Percentiles rank a stretch among this genome's conserved stretches.
These are phyloP conservation scores for Melampsora medusae DNA, from an alignment of 1,284 basidiomycete genomes.

Conservation along the genomic window DNA sequence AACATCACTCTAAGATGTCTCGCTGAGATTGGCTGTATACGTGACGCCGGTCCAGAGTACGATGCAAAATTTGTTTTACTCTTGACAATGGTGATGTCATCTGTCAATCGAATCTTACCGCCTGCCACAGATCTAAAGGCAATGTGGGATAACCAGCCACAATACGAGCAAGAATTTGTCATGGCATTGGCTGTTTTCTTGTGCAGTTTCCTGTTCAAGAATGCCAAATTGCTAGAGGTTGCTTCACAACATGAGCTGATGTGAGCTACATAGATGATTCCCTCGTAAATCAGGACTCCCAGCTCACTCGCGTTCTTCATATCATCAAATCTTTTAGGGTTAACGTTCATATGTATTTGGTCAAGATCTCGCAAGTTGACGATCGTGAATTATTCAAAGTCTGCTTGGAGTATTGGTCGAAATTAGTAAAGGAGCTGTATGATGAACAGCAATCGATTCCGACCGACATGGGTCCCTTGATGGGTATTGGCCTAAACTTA, in stretches of 20 bases:
- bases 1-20: conserved; percentile 97
- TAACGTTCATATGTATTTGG: conserved; percentile 96
- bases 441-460: conserved; percentile 92
- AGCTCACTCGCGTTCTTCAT: neutral
- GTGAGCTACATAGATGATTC: conserved; percentile 50
- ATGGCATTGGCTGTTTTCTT: conserved; percentile 96
- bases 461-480: conserved; percentile 85
- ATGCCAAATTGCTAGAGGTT: conserved; percentile 82
- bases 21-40: conserved; percentile 83
- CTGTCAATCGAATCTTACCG: conserved; percentile 94
- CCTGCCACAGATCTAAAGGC: conserved; percentile 83
- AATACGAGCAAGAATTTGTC: conserved; percentile 93
- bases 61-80: conserved; percentile 96
- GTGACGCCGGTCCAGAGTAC: conserved; percentile 96
- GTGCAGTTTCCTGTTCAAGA: conserved; percentile 81
- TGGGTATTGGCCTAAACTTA: conserved; percentile 75
- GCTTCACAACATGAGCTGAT: conserved; percentile 88
- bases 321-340: conserved; percentile 53
- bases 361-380: conserved; percentile 96
- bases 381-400: conserved; percentile 99
- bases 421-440: conserved; percentile 97
- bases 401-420: conserved; percentile 97
- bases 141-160: conserved; percentile 84
- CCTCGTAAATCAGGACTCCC: neutral
- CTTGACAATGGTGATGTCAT: conserved; percentile 98